Evolutionary conservation across 2,329 filamentous ascomycete genomes (phyloP).

Genomic region (Sarocladium strictum): DNA sequence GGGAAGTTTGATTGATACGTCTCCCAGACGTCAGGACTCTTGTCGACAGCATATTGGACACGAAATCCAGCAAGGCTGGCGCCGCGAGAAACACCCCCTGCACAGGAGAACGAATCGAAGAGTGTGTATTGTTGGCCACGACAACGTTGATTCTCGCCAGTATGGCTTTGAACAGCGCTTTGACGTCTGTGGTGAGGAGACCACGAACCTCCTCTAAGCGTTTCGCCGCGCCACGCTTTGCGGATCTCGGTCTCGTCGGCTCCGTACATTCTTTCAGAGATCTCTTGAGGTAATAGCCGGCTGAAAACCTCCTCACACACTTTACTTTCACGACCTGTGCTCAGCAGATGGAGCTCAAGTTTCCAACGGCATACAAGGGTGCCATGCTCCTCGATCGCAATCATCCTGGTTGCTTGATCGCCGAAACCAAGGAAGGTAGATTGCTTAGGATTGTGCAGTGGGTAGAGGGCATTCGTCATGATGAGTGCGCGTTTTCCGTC

Average conservation of each 20-base stretch:
- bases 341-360: conserved; percentile 21
- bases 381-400: conserved; percentile 22
- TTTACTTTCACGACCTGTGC: conserved; percentile 14
- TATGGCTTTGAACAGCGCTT: neutral
- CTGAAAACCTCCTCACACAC: conserved; percentile 31
- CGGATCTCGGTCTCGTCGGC: conserved; percentile 26
- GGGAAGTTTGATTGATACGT: conserved; percentile 58
- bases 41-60: conserved; percentile 60
- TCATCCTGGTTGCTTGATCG: conserved; percentile 9
- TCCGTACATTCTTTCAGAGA: conserved; percentile 22
- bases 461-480: conserved; percentile 50
- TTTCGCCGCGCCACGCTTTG: conserved; percentile 24
- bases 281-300: conserved; percentile 24
- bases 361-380: conserved; percentile 49
- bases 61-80: conserved; percentile 52
- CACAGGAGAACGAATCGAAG: conserved; percentile 68
- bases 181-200: conserved; percentile 4
- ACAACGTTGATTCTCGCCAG: neutral
- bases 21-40: conserved; percentile 45
- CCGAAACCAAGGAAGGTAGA: conserved; percentile 15
- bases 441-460: conserved; percentile 24
- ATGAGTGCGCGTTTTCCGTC: conserved; percentile 35
- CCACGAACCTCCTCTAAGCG: conserved; percentile 27
- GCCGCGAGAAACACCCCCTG: conserved; percentile 64
- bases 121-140: conserved; percentile 52